Percentiles rank a stretch among this genome's conserved stretches.
phyloP scores from a whole-genome alignment of 257 asterid species.

The Nicotiana tabacum region DNA sequence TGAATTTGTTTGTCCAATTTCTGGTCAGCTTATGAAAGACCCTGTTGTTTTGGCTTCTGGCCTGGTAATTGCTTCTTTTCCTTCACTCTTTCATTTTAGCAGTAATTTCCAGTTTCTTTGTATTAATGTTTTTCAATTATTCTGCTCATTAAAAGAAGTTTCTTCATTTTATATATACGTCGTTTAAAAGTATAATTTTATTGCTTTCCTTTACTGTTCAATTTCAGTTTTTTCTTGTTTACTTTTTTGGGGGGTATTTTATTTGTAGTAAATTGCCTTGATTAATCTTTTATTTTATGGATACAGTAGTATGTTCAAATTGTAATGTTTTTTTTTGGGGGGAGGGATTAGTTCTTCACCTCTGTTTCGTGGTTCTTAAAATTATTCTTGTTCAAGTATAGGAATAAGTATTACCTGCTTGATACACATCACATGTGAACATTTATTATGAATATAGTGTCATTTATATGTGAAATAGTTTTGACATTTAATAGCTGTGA shows the following conservation, averaged over 20 bases:
- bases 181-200: neutral
- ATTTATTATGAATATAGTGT: neutral
- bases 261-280: neutral
- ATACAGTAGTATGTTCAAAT: too few species aligned
- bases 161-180: neutral
- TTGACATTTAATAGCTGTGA: neutral
- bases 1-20: slow-evolving; percentile 47
- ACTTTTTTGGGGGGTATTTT: neutral
- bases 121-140: neutral
- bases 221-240: neutral
- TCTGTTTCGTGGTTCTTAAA: neutral
- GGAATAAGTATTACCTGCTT: neutral
- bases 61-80: slow-evolving; percentile 28
- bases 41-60: slow-evolving; percentile 61
- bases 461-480: neutral
- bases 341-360: neutral
- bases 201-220: neutral
- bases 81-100: neutral
- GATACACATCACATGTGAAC: neutral
- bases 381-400: neutral
- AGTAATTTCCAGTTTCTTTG: neutral
- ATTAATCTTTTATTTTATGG: neutral
- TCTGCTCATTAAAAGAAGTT: neutral
- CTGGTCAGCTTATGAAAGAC: slow-evolving; percentile 41
- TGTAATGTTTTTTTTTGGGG: too few species aligned